Evolutionary conservation across 2,329 filamentous ascomycete species (phyloP), one percentile per base, ranked within the genome.

Genomic region (Sarocladium kiliense): DNA sequence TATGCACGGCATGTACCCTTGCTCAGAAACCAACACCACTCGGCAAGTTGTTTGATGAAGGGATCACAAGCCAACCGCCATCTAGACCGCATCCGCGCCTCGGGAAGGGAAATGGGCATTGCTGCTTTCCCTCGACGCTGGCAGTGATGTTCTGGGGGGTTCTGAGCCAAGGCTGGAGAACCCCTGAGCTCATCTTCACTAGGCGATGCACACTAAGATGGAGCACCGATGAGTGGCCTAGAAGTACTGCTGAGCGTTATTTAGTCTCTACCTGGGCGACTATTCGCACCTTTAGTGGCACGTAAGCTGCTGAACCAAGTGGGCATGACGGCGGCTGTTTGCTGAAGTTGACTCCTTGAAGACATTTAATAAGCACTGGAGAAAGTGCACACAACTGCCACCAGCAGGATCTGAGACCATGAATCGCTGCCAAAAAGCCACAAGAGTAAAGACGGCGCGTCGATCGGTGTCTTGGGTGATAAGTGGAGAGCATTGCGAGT

Each of bases 131-230:
- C n/a, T n/a, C 30, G 30, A 7, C 18, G n/a, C 37, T 41, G 11
- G 10, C 6, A n/a, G n/a, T 41, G 37, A 41, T 41, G 37, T 10
- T 11, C n/a, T 10, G n/a, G 9, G 10, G 10, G n/a, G 18, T 23
- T 45, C 10, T 11, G n/a, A 45, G 41, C 41, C 41, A 45, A 45
- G 41, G 6, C 41, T 45, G 41, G 18, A 45, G 21, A 45, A 25
- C 41, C 41, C 41, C 41, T 45, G 41, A 45, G 41, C 41, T 45
- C 41, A 45, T 45, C 41, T 45, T 45, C 18, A 6, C n/a, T 34
- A 34, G 30, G 30, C 6, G 30, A 12, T 32, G 30, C 30, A 32
- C 6, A 32, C 6, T 12, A 39, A 19, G 36, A n/a, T 5, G 16
- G 36, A 39, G 7, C 36, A 39, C 9, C 36, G 36, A 39, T 19